These are phyloP conservation scores for Volvox carteri DNA, from an alignment of 163 green algal species.

Conservation along the genomic window DNA sequence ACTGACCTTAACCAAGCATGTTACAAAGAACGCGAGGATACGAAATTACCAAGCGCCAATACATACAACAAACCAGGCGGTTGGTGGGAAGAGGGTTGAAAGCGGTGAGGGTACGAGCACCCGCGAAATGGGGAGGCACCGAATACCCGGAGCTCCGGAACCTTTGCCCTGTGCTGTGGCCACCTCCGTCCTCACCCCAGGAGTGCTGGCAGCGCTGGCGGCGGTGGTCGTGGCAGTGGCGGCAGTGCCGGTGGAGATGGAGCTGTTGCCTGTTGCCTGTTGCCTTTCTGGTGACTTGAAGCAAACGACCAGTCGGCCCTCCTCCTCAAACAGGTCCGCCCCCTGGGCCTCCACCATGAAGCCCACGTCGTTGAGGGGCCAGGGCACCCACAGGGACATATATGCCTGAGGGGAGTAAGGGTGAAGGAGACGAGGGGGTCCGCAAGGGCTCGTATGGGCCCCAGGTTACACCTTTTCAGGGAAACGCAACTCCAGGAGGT, in stretches of 20 bases:
- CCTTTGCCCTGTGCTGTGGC: neutral
- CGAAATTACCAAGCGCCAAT: no score
- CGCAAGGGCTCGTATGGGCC: no score
- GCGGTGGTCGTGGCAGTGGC: neutral
- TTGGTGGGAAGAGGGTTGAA: no score
- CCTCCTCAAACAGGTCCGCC: conserved; percentile 66
- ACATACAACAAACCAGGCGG: no score
- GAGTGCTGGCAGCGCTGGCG: neutral
- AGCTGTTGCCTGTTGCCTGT: neutral
- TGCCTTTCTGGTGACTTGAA: conserved; percentile 28
- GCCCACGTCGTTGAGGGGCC: conserved; percentile 71
- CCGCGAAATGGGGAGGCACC: no score
- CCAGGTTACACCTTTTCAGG: no score
- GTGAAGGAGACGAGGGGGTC: no score
- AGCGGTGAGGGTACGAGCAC: no score
- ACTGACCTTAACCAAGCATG: no score
- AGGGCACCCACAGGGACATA: conserved; percentile 69
- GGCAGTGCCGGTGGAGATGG: neutral
- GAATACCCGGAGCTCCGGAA: neutral
- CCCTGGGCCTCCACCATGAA: conserved; percentile 57
- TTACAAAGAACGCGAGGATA: no score
- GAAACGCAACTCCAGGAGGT: no score
- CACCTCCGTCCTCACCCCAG: neutral
- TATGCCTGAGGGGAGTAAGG: conserved; percentile 33
- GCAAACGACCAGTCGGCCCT: conserved; percentile 33